Conservation (phyloP, 805 yeast genomes). For the Candida yuanshanica region DNA sequence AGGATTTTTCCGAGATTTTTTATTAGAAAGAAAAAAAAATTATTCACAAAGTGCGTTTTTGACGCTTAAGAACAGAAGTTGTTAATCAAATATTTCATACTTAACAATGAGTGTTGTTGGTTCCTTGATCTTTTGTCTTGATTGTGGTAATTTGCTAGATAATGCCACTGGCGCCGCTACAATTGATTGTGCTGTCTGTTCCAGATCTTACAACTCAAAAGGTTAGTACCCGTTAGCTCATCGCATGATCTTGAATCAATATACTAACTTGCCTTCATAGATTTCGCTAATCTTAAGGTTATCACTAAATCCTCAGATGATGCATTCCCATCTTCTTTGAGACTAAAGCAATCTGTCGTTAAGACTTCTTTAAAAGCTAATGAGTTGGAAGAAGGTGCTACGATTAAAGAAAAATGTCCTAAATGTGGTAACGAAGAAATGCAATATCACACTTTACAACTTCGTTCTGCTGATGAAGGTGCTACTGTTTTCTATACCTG, state of each 20-base stretch:
- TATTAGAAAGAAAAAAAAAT: not conserved
- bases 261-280: conserved; percentile 18
- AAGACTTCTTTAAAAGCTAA: conserved; percentile 73
- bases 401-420: conserved; percentile 97
- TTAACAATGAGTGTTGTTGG: conserved; percentile 86
- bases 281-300: conserved; percentile 76
- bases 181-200: conserved; percentile 54
- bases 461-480: conserved; percentile 99
- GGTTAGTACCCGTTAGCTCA: conserved; percentile 22
- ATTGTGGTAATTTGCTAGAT: conserved; percentile 88
- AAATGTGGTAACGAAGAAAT: conserved; percentile 97
- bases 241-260: not conserved
- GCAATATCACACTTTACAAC: conserved; percentile 94
- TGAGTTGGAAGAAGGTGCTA: conserved; percentile 92
- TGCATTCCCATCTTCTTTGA: conserved; percentile 86
- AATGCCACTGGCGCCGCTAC: conserved; percentile 43
- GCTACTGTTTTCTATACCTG: conserved; percentile 98
- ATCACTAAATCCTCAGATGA: conserved; percentile 84
- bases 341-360: conserved; percentile 81
- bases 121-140: conserved; percentile 85
- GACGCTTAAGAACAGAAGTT: not conserved
- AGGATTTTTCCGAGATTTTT: conserved; percentile 1
- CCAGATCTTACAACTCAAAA: conserved; percentile 34
- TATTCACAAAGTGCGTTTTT: too few species aligned
- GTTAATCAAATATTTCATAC: not conserved